A percentile compares a stretch with the other conserved stretches of the same genome.
phyloP scores from a whole-genome alignment of 441 rosid genomes.

The Populus hybrid region DNA sequence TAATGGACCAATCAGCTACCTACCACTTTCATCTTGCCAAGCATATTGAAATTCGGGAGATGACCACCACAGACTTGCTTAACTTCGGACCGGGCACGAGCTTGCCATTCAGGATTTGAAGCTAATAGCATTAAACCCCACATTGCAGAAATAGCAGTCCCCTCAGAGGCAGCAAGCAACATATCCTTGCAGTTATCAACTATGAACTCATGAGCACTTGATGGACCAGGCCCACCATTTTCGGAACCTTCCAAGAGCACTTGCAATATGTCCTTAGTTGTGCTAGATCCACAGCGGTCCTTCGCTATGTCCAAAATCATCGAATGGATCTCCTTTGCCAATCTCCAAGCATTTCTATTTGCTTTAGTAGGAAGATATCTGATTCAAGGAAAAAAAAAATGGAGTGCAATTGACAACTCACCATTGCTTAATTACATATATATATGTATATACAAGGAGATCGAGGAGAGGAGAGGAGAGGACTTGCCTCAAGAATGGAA shows the following conservation, averaged over 20 bases:
- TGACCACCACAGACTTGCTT: constrained; percentile 10
- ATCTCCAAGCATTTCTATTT: constrained; percentile 2
- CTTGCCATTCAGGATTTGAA: constrained; percentile 20
- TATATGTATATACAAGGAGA: background rate
- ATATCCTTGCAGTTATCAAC: constrained; percentile 33
- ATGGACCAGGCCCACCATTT: background rate
- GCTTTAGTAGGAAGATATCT: constrained; percentile 18
- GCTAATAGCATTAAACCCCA: constrained; percentile 29
- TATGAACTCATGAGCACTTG: constrained; percentile 14
- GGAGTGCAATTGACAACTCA: background rate
- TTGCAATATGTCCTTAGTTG: constrained; percentile 8
- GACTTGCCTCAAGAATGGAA: constrained; percentile 11
- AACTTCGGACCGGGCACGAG: constrained; percentile 17
- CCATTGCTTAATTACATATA: no score
- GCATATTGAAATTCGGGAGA: constrained; percentile 5
- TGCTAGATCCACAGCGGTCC: background rate
- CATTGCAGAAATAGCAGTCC: constrained; percentile 16
- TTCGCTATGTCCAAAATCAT: constrained; percentile 11
- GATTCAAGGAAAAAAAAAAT: background rate
- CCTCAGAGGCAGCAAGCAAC: constrained; percentile 22
- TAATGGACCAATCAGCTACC: background rate
- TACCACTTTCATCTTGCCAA: constrained; percentile 20
- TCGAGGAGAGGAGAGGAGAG: no score
- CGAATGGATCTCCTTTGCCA: constrained; percentile 7
- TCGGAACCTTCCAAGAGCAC: constrained; percentile 10